Evolutionary conservation across 495 filamentous ascomycete species (phyloP).

Genomic region (Aspergillus nidulans): DNA sequence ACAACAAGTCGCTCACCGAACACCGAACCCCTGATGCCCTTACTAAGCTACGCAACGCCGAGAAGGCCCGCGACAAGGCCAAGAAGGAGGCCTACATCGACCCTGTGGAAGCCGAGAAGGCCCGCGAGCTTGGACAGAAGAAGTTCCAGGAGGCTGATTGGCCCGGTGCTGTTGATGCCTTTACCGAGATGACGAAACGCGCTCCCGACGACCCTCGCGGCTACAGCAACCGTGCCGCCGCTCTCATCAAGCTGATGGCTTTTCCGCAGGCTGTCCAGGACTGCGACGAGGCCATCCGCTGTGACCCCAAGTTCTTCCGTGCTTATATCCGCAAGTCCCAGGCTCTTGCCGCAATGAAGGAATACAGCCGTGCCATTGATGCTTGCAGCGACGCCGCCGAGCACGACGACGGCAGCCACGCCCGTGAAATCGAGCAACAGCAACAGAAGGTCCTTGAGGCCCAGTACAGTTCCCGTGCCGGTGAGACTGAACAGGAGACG

Average conservation of each 20-base stretch:
- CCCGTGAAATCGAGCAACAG: slow-evolving; percentile 87
- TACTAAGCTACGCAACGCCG: slow-evolving; percentile 85
- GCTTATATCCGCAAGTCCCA: slow-evolving; percentile 95
- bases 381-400: slow-evolving; percentile 75
- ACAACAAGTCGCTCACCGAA: slow-evolving; percentile 90
- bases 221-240: slow-evolving; percentile 94
- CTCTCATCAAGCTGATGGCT: slow-evolving; percentile 90
- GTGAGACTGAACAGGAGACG: slow-evolving; percentile 96
- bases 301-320: slow-evolving; percentile 87
- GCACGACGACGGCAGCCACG: slow-evolving; percentile 75
- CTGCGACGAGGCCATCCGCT: slow-evolving; percentile 86
- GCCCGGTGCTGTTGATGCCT: slow-evolving; percentile 92
- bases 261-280: slow-evolving; percentile 92
- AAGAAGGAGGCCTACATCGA: slow-evolving; percentile 82
- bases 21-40: slow-evolving; percentile 94
- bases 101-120: slow-evolving; percentile 89
- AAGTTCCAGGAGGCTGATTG: slow-evolving; percentile 97
- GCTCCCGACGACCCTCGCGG: slow-evolving; percentile 88
- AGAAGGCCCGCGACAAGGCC: slow-evolving; percentile 76
- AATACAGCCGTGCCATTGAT: slow-evolving; percentile 92
- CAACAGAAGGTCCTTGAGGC: slow-evolving; percentile 90
- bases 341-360: slow-evolving; percentile 90
- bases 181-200: slow-evolving; percentile 96
- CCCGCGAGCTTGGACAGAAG: slow-evolving; percentile 87
- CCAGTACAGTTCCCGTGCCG: slow-evolving; percentile 83